Base-by-base conservation (phyloP, 306 rosid species). In the Luffa aegyptiaca region DNA sequence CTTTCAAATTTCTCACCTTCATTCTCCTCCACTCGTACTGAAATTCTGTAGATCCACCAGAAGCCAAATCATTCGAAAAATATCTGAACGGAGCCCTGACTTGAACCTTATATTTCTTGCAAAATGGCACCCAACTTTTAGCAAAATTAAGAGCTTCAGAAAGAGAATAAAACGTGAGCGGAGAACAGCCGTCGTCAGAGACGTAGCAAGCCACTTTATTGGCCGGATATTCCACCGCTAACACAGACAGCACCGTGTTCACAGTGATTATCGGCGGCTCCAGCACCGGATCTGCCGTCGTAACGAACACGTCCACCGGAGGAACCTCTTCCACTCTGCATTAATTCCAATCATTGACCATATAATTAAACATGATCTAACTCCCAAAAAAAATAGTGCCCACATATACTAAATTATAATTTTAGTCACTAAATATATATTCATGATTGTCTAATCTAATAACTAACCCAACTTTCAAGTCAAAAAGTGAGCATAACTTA, bases 151-250 rank as follows among this genome's bases (percentile, higher is more conserved):
- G 39, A 2, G 96, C 90, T 85, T 92, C 83, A 0, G 79, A 16
- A 59, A 92, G 92, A 3, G 89, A 86, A 66, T 83, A 89, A 75
- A 81, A 86, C 6, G 83, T 88, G 62, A 71, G 33, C 42, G 84
- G 81, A 6, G 96, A 90, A 51, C 93, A 89, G 0, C 93, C 93
- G 75, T 93, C 97, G 74, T 91, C 97, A 0, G 96, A 93, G 14
- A 91, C 92, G 65, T 90, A 92, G 59, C 93, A 90, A 75, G 92
- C 93, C 16, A 90, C 82, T 87, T 87, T 89, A 58, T 87, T 41
- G 42, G 93, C 6, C 10, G 97, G 97, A 35, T 90, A 90, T 83
- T 92, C 91, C 39, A 92, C 85, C 0, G 96, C 93, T 64, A 92
- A 74, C 7, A 92, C 68, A 41, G 96, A 92, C 35, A 92, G 61